Conservation (phyloP, 495 filamentous ascomycete genomes). For the Xylaria telfairii region DNA sequence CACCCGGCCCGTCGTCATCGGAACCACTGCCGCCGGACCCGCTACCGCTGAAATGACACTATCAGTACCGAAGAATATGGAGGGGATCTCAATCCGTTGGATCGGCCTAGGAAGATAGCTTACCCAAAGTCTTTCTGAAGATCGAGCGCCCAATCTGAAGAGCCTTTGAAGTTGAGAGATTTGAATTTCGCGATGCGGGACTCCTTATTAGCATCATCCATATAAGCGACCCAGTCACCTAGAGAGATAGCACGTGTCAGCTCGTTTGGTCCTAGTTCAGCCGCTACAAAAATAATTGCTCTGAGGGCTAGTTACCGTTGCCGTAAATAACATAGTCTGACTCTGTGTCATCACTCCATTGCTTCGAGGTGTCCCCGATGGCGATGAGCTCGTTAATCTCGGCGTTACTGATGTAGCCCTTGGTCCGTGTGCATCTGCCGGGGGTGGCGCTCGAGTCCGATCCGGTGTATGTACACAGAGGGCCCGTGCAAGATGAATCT, state of each 20-base stretch:
- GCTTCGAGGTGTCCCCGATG: neutral
- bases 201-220: conserved; percentile 30
- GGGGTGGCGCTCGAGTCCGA: neutral
- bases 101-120: neutral
- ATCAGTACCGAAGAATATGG: too few relatives aligned
- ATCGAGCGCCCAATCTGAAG: neutral
- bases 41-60: too few relatives aligned
- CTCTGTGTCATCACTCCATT: conserved; percentile 5
- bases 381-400: conserved; percentile 8
- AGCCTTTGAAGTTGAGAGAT: conserved; percentile 27
- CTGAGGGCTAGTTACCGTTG: conserved; percentile 3
- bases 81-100: too few relatives aligned
- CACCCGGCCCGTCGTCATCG: too few relatives aligned
- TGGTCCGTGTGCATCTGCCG: neutral
- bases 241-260: too few relatives aligned
- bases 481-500: neutral
- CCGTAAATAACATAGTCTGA: conserved; percentile 7
- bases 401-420: neutral
- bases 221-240: conserved; percentile 15
- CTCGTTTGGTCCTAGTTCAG: too few relatives aligned
- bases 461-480: neutral
- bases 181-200: conserved; percentile 26
- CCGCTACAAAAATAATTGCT: neutral
- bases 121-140: conserved; percentile 4
- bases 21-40: too few relatives aligned